A percentile compares a stretch with the other conserved stretches of the same genome.
Conservation (phyloP, 306 rosid genomes). For the Ammopiptanthus mongolicus region DNA sequence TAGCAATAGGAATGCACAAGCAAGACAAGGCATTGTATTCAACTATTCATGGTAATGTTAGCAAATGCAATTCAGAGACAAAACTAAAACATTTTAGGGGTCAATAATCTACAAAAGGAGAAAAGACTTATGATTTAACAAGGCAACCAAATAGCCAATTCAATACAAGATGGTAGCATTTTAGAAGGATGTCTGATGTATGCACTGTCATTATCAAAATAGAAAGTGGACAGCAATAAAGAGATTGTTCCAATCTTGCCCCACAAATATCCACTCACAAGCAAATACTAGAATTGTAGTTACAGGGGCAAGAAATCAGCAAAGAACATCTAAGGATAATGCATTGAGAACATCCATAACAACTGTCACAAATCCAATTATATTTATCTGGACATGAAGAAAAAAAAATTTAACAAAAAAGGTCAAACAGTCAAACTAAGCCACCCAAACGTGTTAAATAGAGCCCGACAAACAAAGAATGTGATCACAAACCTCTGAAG, state of each 20-base stretch:
- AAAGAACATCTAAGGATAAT: neutral
- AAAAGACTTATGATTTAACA: neutral
- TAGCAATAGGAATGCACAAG: conserved; percentile 6
- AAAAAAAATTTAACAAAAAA: neutral
- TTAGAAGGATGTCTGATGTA: neutral
- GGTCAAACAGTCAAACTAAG: neutral
- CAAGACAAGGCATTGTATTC: neutral
- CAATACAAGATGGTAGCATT: neutral
- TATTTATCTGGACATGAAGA: neutral
- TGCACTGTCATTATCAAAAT: neutral
- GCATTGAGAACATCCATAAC: neutral
- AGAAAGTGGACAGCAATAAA: conserved; percentile 1
- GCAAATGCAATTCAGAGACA: conserved; percentile 5
- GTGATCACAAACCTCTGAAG: conserved; percentile 57
- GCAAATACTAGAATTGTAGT: neutral
- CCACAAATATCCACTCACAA: neutral
- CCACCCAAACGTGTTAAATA: neutral
- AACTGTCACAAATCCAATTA: neutral
- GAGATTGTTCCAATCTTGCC: neutral
- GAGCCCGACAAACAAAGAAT: neutral
- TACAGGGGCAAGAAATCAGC: neutral
- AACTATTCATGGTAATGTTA: neutral
- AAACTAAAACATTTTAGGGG: neutral
- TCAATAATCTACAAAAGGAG: neutral
- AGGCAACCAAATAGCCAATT: conserved; percentile 1